phyloP scores from a whole-genome alignment of 345 rosid species.

The Raphanus raphanistrum region DNA sequence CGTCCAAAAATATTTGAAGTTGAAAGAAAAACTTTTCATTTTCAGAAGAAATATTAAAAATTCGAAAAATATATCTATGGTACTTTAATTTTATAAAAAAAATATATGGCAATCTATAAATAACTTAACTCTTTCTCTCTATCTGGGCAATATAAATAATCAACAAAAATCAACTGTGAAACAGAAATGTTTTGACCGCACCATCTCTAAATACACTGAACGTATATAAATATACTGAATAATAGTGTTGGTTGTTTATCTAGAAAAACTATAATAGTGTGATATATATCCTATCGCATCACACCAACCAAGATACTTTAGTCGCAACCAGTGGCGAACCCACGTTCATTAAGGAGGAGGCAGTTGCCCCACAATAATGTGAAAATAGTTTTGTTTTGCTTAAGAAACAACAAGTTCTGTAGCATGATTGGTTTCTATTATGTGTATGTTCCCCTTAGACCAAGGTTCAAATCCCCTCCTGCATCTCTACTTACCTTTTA shows the following conservation, averaged over 20 bases:
- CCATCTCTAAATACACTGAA: neutral
- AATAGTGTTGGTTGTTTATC: neutral
- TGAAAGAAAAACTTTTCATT: neutral
- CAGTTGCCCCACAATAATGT: too few relatives aligned
- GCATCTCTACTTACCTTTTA: too few relatives aligned
- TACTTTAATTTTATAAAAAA: neutral
- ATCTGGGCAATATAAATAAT: neutral
- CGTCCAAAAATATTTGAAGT: neutral
- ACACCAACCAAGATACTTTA: conserved; percentile 9
- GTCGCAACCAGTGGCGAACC: conserved; percentile 1
- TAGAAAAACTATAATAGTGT: neutral
- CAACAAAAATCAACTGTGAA: neutral
- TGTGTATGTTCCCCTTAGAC: too few relatives aligned
- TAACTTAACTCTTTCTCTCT: neutral
- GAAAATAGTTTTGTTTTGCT: too few relatives aligned
- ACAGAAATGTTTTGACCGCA: neutral
- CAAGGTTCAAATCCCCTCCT: too few relatives aligned
- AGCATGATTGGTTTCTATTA: too few relatives aligned
- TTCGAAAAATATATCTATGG: neutral
- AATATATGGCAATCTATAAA: neutral
- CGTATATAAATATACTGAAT: neutral
- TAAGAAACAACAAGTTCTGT: too few relatives aligned
- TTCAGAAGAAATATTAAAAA: neutral
- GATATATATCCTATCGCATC: conserved; percentile 8
- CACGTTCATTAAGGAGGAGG: too few relatives aligned